Evolutionary conservation across 768 basidiomycete species (phyloP).

Genomic region (Phylloporus sp.): DNA sequence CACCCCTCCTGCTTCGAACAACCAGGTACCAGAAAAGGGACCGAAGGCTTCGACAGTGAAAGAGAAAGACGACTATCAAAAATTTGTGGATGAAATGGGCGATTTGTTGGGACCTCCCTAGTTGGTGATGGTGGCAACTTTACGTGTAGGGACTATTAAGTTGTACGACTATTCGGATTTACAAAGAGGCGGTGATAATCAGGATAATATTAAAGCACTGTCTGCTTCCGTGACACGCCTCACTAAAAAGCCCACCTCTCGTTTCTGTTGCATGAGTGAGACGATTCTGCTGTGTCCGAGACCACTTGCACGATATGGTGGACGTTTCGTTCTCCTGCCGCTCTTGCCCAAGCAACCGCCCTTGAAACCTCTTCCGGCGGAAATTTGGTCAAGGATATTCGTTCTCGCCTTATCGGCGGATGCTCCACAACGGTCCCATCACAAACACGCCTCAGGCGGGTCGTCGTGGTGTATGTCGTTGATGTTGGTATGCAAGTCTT

Average conservation of each 20-base stretch:
- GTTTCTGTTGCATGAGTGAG: slow-evolving; percentile 29
- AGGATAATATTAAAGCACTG: background rate
- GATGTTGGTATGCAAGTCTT: slow-evolving; percentile 38
- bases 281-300: slow-evolving; percentile 60
- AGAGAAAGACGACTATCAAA: slow-evolving; percentile 67
- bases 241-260: background rate
- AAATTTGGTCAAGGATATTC: slow-evolving; percentile 70
- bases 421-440: slow-evolving; percentile 7
- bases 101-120: slow-evolving; percentile 48
- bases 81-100: slow-evolving; percentile 72
- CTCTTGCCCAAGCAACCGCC: slow-evolving; percentile 56
- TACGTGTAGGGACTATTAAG: no score
- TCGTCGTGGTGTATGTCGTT: slow-evolving; percentile 25
- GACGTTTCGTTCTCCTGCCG: slow-evolving; percentile 62
- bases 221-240: slow-evolving; percentile 5
- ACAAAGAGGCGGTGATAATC: background rate
- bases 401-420: slow-evolving; percentile 27
- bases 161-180: background rate
- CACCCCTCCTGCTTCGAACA: slow-evolving; percentile 20
- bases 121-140: slow-evolving; percentile 8
- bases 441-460: slow-evolving; percentile 3
- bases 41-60: slow-evolving; percentile 31
- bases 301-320: slow-evolving; percentile 57
- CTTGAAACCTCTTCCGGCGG: slow-evolving; percentile 56
- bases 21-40: slow-evolving; percentile 14